Evolutionary conservation across 805 yeast species (phyloP).

Genomic region (Nakazawaea peltata): DNA sequence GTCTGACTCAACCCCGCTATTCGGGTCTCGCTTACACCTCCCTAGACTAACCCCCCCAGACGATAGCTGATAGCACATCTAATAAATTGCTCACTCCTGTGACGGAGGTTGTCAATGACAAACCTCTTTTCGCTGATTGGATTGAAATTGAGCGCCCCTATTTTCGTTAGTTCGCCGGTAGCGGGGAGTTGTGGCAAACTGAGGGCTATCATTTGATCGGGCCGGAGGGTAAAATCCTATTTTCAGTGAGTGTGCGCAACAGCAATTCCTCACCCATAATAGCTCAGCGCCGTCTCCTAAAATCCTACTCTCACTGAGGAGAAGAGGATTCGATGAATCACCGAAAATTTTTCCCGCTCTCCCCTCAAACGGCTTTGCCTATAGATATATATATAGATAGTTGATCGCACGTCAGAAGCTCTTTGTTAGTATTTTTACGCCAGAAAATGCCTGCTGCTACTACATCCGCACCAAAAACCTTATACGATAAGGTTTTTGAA

Average conservation of each 20-base stretch:
- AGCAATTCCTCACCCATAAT: background rate
- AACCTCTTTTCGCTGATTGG: slow-evolving; percentile 5
- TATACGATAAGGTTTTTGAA: slow-evolving; percentile 93
- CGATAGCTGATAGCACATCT: no score
- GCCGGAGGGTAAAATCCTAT: slow-evolving; percentile 1
- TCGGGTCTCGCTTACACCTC: no score
- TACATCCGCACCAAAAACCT: slow-evolving; percentile 48
- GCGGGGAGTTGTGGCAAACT: no score
- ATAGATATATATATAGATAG: no score
- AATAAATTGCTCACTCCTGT: background rate
- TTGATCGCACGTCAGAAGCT: no score
- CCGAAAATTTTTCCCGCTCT: background rate
- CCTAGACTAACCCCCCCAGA: no score
- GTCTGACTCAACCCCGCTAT: no score
- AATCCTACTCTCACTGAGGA: background rate
- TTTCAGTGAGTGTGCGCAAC: background rate
- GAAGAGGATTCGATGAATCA: background rate
- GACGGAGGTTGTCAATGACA: slow-evolving; percentile 1
- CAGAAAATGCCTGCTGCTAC: slow-evolving; percentile 23
- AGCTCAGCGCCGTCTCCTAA: no score
- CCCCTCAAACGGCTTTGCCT: background rate
- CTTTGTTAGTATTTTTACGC: no score
- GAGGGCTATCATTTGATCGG: no score
- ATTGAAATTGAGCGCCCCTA: slow-evolving; percentile 1
- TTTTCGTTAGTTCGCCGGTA: slow-evolving; percentile 1